Percentiles rank a stretch among this genome's conserved stretches.
Evolutionary conservation across 177 flowering plant species (phyloP).

Genomic region (Vitis hybrid): DNA sequence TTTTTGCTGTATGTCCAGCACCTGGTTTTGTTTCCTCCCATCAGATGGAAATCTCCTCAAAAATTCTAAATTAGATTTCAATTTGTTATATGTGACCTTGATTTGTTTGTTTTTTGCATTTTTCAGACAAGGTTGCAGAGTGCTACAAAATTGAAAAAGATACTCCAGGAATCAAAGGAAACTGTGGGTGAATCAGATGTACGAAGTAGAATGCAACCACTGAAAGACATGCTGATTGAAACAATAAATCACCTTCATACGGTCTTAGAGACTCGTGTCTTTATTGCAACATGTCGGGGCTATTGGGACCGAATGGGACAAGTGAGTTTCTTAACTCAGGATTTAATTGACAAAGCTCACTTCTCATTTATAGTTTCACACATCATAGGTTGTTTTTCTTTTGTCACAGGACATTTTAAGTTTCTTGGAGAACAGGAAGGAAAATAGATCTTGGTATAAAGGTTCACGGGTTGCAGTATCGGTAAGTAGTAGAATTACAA

Average conservation of each 20-base stretch:
- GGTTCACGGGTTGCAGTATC: slow-evolving; percentile 75
- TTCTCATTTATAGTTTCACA: not conserved
- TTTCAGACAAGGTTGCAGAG: slow-evolving; percentile 68
- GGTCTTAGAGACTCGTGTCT: slow-evolving; percentile 69
- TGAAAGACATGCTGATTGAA: slow-evolving; percentile 63
- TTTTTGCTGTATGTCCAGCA: not conserved
- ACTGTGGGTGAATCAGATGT: slow-evolving; percentile 73
- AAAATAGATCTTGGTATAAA: slow-evolving; percentile 83
- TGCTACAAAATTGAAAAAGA: slow-evolving; percentile 77
- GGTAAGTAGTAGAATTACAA: slow-evolving; percentile 47
- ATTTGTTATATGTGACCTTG: too few relatives aligned
- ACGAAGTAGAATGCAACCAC: slow-evolving; percentile 73
- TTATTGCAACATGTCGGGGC: slow-evolving; percentile 74
- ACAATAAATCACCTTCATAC: slow-evolving; percentile 78
- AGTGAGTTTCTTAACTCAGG: slow-evolving; percentile 30
- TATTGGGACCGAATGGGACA: slow-evolving; percentile 97
- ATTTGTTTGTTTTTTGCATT: not conserved
- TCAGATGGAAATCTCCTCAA: too few relatives aligned
- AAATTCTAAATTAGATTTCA: too few relatives aligned
- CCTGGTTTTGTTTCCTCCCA: not conserved
- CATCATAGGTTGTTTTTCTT: not conserved
- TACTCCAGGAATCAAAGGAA: slow-evolving; percentile 85
- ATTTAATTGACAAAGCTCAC: not conserved
- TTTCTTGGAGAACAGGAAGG: slow-evolving; percentile 83
- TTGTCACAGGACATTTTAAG: slow-evolving; percentile 69